Conservation (phyloP, 345 rosid genomes). For the Citrus australasica region DNA sequence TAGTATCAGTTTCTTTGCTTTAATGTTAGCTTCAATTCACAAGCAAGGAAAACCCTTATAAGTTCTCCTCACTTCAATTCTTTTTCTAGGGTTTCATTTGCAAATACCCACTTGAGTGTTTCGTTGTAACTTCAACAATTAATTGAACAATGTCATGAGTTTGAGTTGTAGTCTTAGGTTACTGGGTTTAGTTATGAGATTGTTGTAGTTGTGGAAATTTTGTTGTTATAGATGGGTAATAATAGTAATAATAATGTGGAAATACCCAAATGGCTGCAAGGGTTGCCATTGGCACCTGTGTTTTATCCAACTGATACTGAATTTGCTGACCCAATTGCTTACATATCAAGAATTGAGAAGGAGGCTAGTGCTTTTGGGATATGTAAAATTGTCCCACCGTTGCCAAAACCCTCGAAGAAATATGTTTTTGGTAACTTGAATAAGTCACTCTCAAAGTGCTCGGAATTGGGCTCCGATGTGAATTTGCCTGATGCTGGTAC, state of each 20-base stretch:
- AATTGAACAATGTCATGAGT: slow-evolving; percentile 7
- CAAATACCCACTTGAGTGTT: slow-evolving; percentile 1
- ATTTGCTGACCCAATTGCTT: slow-evolving; percentile 96
- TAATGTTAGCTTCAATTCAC: slow-evolving; percentile 13
- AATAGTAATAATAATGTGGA: slow-evolving; percentile 47
- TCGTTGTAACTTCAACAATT: background rate
- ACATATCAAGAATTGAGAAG: slow-evolving; percentile 94
- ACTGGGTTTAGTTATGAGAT: slow-evolving; percentile 1
- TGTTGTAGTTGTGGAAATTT: slow-evolving; percentile 15
- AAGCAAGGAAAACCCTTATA: background rate
- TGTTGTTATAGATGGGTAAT: slow-evolving; percentile 46
- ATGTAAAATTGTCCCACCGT: slow-evolving; percentile 93
- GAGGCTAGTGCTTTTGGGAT: slow-evolving; percentile 93
- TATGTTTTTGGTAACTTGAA: slow-evolving; percentile 78
- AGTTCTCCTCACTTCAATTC: background rate
- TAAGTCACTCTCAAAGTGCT: slow-evolving; percentile 71
- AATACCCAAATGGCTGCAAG: slow-evolving; percentile 85
- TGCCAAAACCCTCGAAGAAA: slow-evolving; percentile 88
- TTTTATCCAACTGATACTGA: slow-evolving; percentile 96
- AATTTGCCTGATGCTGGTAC: slow-evolving; percentile 30
- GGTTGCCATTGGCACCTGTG: slow-evolving; percentile 85
- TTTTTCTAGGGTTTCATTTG: slow-evolving; percentile 44
- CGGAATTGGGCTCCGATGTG: slow-evolving; percentile 56
- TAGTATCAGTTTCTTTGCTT: slow-evolving; percentile 5
- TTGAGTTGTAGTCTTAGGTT: slow-evolving; percentile 5